Percentiles rank a stretch among this genome's conserved stretches.
Evolutionary conservation across 257 asterid species (phyloP).

Genomic region (Lithospermum erythrorhizon): DNA sequence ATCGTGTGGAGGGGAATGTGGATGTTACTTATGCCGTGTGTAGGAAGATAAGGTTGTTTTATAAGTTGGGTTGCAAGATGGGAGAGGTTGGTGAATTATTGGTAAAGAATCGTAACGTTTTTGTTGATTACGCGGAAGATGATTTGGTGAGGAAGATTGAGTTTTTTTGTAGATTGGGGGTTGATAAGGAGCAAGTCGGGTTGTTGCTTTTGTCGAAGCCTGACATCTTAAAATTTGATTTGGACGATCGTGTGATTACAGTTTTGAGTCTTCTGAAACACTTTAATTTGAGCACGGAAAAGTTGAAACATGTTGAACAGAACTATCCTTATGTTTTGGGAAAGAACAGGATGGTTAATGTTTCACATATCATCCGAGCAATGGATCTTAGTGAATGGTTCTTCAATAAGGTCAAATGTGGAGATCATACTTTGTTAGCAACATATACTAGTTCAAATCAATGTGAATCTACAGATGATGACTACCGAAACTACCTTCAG

Average conservation of each 20-base stretch:
- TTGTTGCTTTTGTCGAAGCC: slow-evolving; percentile 43
- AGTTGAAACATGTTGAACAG: slow-evolving; percentile 24
- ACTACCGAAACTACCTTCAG: slow-evolving; percentile 21
- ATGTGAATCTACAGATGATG: slow-evolving; percentile 29
- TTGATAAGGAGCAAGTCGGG: slow-evolving; percentile 35
- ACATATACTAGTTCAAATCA: slow-evolving; percentile 18
- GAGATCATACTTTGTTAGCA: slow-evolving; percentile 28
- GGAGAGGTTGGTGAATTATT: slow-evolving; percentile 43
- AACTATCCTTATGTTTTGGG: slow-evolving; percentile 54
- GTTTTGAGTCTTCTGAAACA: slow-evolving; percentile 35
- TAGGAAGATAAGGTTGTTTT: slow-evolving; percentile 36
- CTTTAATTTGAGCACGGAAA: slow-evolving; percentile 28
- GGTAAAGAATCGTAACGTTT: slow-evolving; percentile 34
- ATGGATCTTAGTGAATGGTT: slow-evolving; percentile 58
- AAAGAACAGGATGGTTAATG: slow-evolving; percentile 45
- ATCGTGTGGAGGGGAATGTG: slow-evolving; percentile 32
- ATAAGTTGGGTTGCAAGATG: slow-evolving; percentile 47
- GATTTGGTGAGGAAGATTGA: slow-evolving; percentile 35
- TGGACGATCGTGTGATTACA: slow-evolving; percentile 29
- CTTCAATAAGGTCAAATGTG: slow-evolving; percentile 36
- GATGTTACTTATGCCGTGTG: slow-evolving; percentile 41
- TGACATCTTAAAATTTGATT: slow-evolving; percentile 31
- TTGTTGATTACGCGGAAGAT: slow-evolving; percentile 36
- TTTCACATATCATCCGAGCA: slow-evolving; percentile 42
- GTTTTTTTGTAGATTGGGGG: slow-evolving; percentile 32